These are phyloP conservation scores for Insectozyma bohioensis DNA, from an alignment of 1,139 yeast genomes.

Conservation along the genomic window DNA sequence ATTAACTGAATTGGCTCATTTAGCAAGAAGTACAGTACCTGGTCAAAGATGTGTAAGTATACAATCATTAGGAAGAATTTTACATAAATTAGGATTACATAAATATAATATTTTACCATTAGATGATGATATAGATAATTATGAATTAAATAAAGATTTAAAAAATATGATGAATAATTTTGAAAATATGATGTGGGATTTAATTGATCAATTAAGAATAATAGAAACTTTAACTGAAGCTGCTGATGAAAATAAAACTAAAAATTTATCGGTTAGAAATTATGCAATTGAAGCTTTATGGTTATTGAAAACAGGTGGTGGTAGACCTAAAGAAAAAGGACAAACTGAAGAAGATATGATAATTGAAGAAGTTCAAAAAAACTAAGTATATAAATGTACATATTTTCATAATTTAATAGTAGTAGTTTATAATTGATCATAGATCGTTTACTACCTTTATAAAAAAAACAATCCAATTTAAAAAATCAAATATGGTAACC, in stretches of 20 bases:
- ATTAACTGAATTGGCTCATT: conserved; percentile 73
- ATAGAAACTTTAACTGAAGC: conserved; percentile 74
- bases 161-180: conserved; percentile 44
- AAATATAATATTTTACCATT: conserved; percentile 54
- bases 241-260: conserved; percentile 65
- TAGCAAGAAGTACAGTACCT: conserved; percentile 75
- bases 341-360: conserved; percentile 13
- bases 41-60: conserved; percentile 87
- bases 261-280: conserved; percentile 72
- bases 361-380: background rate
- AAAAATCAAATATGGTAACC: background rate
- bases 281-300: conserved; percentile 93
- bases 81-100: conserved; percentile 75
- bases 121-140: conserved; percentile 29
- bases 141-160: conserved; percentile 37
- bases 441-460: too few species aligned
- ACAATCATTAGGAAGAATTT: conserved; percentile 80
- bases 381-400: background rate
- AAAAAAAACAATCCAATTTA: conserved; percentile 1
- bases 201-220: conserved; percentile 63
- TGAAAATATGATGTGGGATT: conserved; percentile 71
- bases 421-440: conserved; percentile 2
- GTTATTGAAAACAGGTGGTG: conserved; percentile 87
- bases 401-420: background rate
- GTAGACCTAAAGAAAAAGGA: conserved; percentile 28